Conservation (phyloP, 2,329 filamentous ascomycete species). For the Ophiostoma populinum region DNA sequence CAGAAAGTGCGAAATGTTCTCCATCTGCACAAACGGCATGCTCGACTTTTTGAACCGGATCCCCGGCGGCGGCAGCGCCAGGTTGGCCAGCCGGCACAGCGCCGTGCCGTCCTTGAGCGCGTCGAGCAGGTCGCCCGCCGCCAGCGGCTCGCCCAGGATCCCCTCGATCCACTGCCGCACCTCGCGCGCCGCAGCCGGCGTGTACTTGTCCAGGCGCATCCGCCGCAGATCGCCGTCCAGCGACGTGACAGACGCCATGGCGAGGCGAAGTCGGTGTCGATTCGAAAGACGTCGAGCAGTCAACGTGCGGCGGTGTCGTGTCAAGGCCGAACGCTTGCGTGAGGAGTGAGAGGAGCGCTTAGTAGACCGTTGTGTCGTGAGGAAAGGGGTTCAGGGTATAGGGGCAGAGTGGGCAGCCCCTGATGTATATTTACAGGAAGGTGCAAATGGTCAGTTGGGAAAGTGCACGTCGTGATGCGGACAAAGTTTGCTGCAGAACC, state of each 20-base stretch:
- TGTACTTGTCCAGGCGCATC: slow-evolving; percentile 84
- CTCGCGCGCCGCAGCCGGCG: slow-evolving; percentile 75
- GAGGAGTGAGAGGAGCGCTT: no score
- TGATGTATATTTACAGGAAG: no score
- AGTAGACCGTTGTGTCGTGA: no score
- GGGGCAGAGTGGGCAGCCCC: no score
- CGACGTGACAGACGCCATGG: slow-evolving; percentile 63
- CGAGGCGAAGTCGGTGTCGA: background rate
- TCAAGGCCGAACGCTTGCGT: no score
- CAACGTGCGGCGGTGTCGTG: no score
- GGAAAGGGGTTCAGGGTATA: background rate
- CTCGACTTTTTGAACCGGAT: slow-evolving; percentile 79
- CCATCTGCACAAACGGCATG: slow-evolving; percentile 99
- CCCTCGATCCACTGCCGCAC: slow-evolving; percentile 73
- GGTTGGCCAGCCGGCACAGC: slow-evolving; percentile 81
- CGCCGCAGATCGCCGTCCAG: slow-evolving; percentile 91
- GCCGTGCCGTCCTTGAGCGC: slow-evolving; percentile 78
- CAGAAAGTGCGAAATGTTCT: slow-evolving; percentile 95
- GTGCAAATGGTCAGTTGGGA: background rate
- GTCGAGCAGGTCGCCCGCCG: slow-evolving; percentile 63
- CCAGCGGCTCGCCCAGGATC: slow-evolving; percentile 54
- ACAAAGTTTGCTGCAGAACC: background rate
- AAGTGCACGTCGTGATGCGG: background rate
- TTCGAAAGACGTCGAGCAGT: no score
- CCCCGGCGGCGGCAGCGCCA: slow-evolving; percentile 56